Percentiles rank a stretch among this genome's conserved stretches.
Conservation (phyloP, 345 rosid genomes). For the Raphanus sativus region DNA sequence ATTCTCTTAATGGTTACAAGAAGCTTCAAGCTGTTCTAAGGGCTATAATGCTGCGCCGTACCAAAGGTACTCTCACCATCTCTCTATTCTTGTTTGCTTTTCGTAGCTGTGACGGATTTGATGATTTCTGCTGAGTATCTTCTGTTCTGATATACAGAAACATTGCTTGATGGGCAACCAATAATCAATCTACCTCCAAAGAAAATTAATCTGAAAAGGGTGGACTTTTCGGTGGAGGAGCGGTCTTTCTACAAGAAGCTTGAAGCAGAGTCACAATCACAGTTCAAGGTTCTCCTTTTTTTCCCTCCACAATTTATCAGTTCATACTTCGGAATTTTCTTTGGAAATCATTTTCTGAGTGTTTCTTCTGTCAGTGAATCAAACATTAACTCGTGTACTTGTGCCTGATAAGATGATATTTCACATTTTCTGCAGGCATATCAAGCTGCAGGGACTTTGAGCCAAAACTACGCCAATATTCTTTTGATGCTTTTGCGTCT, state of each 20-base stretch:
- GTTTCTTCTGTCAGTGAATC: background rate
- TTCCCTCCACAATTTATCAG: no score
- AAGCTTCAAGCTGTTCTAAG: conserved; percentile 85
- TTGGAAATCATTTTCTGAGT: no score
- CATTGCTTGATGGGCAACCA: conserved; percentile 74
- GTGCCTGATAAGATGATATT: background rate
- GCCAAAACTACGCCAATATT: conserved; percentile 74
- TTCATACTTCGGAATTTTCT: no score
- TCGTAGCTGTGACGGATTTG: background rate
- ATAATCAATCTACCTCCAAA: conserved; percentile 83
- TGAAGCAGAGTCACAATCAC: conserved; percentile 62
- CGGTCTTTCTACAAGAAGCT: conserved; percentile 69
- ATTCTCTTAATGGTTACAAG: conserved; percentile 69
- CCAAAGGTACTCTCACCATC: conserved; percentile 55
- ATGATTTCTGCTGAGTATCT: background rate
- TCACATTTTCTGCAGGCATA: conserved; percentile 52
- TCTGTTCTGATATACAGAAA: conserved; percentile 47
- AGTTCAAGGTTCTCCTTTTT: conserved; percentile 58
- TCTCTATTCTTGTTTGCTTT: background rate
- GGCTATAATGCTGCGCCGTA: conserved; percentile 86
- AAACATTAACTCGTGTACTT: background rate
- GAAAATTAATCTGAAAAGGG: conserved; percentile 50
- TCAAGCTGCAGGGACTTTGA: conserved; percentile 72
- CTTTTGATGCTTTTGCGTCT: conserved; percentile 42
- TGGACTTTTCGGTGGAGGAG: conserved; percentile 68